Base-by-base conservation (phyloP, 1,139 yeast species). In the Lodderomyces orthopsilosis region DNA sequence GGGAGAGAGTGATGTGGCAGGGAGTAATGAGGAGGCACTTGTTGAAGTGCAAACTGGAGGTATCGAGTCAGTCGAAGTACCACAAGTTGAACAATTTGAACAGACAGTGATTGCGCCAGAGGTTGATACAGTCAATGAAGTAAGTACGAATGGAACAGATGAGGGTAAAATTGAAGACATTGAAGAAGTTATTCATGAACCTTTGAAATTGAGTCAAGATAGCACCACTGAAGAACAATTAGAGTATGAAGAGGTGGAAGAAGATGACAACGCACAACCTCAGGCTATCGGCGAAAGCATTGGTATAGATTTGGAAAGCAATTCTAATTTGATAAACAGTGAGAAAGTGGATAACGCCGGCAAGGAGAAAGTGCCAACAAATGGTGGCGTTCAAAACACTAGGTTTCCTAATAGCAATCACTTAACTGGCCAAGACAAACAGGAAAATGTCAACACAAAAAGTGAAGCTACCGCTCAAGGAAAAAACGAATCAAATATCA, bases 231-330 rank as follows among this genome's bases (percentile, higher is more conserved):
- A 13, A 5, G 21, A 23, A 10, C 17, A 38, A 14, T 18, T 30
- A 17, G 39, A 27, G 14, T 28, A 28, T 18, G 39, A 28, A 10
- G 44, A 38, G 12, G 42, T 19, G 12, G 44, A 35, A 15, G 36
- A 32, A 17, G 37, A 28, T n/a, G 42, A 42, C 14, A 35, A 24
- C 7, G 35, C 14, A 17, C 35, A 33, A 33, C 23, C 23, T 5
- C 35, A 17, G 6, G 4, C 35, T 17, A 19, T 12, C n/a, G 12
- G 7, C 13, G 35, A 13, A 17, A 9, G 27, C 27, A 9, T 13
- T 13, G 17, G 17, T 5, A 13, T 17, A 5, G 32, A 15, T 4
- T n/a, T 7, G 6, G 34, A 17, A 8, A 14, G 18, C 9, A 9
- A 8, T 8, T 15, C 12, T 2, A 13, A 30, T 6, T 13, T 10